phyloP scores from a whole-genome alignment of 1,284 basidiomycete genomes.

The Coniferiporia weirii region DNA sequence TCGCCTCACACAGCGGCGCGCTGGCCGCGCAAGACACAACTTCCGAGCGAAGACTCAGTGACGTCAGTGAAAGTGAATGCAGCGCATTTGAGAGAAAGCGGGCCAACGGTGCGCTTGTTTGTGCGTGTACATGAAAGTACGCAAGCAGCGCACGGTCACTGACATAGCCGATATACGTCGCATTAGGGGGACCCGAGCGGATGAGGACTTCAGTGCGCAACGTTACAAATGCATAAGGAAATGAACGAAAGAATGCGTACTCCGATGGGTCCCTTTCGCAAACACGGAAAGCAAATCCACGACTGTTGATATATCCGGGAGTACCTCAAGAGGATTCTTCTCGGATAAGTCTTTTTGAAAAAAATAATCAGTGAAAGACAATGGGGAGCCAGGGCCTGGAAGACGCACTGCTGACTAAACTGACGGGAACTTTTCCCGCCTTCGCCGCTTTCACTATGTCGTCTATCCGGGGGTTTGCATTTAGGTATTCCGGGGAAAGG shows the following conservation, averaged over 20 bases:
- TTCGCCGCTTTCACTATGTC: slow-evolving; percentile 68
- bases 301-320: slow-evolving; percentile 58
- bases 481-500: slow-evolving; percentile 50
- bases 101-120: slow-evolving; percentile 26
- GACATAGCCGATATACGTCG: slow-evolving; percentile 48
- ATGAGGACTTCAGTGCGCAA: slow-evolving; percentile 41
- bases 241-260: slow-evolving; percentile 30
- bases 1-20: slow-evolving; percentile 63
- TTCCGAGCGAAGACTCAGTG: slow-evolving; percentile 52
- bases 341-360: slow-evolving; percentile 62
- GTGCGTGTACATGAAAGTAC: slow-evolving; percentile 56
- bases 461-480: slow-evolving; percentile 51
- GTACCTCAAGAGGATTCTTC: slow-evolving; percentile 66
- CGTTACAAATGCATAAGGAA: background rate
- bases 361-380: background rate
- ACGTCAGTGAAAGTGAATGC: slow-evolving; percentile 53
- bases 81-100: slow-evolving; percentile 55
- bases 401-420: slow-evolving; percentile 68
- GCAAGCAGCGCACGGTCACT: slow-evolving; percentile 57
- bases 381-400: background rate
- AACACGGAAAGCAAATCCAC: slow-evolving; percentile 61
- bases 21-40: slow-evolving; percentile 55
- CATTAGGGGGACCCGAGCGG: slow-evolving; percentile 30
- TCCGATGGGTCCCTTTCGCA: slow-evolving; percentile 63
- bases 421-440: slow-evolving; percentile 63